Conservation (phyloP, 78 protist genomes). For the Dictyostelium firmibasis region DNA sequence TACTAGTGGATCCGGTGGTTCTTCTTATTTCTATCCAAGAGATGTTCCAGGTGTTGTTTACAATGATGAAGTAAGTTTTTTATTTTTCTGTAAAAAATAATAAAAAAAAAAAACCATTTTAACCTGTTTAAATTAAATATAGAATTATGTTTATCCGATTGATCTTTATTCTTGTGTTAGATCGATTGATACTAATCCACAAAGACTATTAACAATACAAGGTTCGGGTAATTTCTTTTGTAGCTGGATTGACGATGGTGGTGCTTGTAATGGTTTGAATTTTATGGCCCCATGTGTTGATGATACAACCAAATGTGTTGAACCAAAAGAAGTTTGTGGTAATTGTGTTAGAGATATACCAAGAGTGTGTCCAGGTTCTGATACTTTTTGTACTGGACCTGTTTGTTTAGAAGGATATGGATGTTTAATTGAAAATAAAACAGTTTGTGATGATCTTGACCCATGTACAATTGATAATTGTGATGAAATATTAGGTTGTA, state of each 20-base stretch:
- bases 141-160: neutral
- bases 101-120: neutral
- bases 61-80: neutral
- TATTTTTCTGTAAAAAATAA: neutral
- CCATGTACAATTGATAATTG: neutral
- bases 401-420: neutral
- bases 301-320: neutral
- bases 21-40: neutral
- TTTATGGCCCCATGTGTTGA: neutral
- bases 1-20: neutral
- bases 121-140: too few relatives aligned
- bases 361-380: neutral
- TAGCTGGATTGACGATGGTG: constrained; percentile 3
- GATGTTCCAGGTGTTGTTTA: neutral
- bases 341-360: neutral
- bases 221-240: neutral
- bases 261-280: constrained; percentile 3
- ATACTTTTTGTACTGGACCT: neutral
- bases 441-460: neutral
- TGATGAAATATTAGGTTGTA: neutral
- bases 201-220: neutral
- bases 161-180: constrained; percentile 8
- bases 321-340: neutral
- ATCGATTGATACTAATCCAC: neutral
- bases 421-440: neutral